phyloP scores from a whole-genome alignment of 2,329 filamentous ascomycete genomes.

The Colletotrichum cereale region DNA sequence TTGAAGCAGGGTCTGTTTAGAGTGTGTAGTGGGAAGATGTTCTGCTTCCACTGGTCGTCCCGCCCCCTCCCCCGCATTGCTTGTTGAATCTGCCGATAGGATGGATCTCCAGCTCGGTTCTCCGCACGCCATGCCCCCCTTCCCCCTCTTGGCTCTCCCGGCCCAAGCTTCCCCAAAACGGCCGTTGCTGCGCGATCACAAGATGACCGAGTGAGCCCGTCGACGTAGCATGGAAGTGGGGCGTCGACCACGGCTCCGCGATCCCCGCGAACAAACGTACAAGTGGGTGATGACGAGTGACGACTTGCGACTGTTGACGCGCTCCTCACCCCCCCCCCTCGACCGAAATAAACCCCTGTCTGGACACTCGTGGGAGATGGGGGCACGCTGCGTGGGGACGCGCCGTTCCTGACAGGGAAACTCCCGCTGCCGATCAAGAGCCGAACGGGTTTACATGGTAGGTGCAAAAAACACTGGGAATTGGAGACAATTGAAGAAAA shows the following conservation, averaged over 20 bases:
- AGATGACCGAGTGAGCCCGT: not conserved
- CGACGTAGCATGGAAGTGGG: slow-evolving; percentile 23
- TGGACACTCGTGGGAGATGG: not conserved
- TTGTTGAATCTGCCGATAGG: slow-evolving; percentile 30
- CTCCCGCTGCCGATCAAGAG: slow-evolving; percentile 22
- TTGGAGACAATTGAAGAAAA: slow-evolving; percentile 14
- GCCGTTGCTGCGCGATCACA: slow-evolving; percentile 26
- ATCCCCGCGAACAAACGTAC: slow-evolving; percentile 24
- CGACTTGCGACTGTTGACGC: not conserved
- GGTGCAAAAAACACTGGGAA: slow-evolving; percentile 5
- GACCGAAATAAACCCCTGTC: not conserved
- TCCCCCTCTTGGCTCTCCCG: slow-evolving; percentile 4
- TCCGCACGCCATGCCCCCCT: not conserved
- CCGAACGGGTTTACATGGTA: not conserved
- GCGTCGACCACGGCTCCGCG: slow-evolving; percentile 28
- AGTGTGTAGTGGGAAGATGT: not conserved
- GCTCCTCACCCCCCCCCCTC: no score
- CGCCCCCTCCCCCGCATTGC: slow-evolving; percentile 39
- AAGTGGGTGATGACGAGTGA: not conserved
- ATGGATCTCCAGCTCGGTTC: not conserved
- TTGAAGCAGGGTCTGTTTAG: not conserved
- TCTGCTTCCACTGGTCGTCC: slow-evolving; percentile 8
- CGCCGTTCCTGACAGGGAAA: slow-evolving; percentile 24
- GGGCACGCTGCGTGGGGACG: not conserved
- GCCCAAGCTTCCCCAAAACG: slow-evolving; percentile 24